Percentiles rank a stretch among this genome's conserved stretches.
Evolutionary conservation across 495 filamentous ascomycete genomes (phyloP).

Genomic region (Margaritispora aquatica): DNA sequence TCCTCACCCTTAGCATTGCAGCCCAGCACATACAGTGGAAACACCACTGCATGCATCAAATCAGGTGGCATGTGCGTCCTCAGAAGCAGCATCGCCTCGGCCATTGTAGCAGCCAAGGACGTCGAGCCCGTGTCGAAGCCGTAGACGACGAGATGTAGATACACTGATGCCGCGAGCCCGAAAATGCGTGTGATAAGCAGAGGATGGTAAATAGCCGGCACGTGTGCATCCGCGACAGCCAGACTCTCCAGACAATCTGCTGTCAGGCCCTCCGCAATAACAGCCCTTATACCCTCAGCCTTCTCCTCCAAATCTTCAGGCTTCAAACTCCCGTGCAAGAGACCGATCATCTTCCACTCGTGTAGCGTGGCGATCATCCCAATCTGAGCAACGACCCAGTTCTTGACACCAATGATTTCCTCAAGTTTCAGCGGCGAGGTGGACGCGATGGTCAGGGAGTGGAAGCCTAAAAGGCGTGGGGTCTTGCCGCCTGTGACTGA

Average conservation of each 20-base stretch:
- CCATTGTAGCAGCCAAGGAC: background rate
- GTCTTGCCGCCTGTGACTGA: conserved; percentile 10
- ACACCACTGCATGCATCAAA: conserved; percentile 8
- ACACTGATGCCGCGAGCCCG: conserved; percentile 7
- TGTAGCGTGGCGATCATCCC: conserved; percentile 12
- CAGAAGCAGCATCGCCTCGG: conserved; percentile 7
- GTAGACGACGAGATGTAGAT: conserved; percentile 12
- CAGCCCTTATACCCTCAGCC: background rate
- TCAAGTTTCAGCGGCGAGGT: conserved; percentile 12
- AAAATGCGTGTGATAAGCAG: conserved; percentile 13
- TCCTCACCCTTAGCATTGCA: conserved; percentile 9
- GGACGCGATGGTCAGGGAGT: background rate
- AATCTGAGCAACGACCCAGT: conserved; percentile 14
- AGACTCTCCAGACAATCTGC: background rate
- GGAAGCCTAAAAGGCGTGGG: conserved; percentile 3
- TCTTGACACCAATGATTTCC: conserved; percentile 19
- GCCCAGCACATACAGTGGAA: conserved; percentile 15
- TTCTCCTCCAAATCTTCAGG: background rate
- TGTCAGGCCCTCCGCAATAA: conserved; percentile 1
- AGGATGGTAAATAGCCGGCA: background rate
- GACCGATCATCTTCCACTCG: conserved; percentile 1
- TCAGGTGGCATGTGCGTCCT: conserved; percentile 5
- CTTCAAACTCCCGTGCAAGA: background rate
- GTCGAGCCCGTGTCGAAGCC: background rate
- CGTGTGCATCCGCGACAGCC: background rate